phyloP scores from a whole-genome alignment of 164 flowering plant genomes.

The Buxus sempervirens region DNA sequence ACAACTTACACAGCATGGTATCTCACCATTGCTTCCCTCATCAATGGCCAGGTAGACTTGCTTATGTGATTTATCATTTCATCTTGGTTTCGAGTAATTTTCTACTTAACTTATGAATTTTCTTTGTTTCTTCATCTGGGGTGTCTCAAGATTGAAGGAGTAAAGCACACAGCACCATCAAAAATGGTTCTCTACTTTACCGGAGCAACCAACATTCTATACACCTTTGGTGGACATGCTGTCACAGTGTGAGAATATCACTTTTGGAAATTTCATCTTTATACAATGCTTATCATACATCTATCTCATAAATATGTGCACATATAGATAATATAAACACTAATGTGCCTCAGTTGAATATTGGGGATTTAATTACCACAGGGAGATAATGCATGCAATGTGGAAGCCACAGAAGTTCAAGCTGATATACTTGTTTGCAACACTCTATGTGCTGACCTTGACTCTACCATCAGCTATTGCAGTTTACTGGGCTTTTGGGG shows the following conservation, averaged over 20 bases:
- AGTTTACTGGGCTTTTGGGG: constrained; percentile 89
- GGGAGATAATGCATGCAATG: no score
- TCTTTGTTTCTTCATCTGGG: background rate
- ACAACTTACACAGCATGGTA: constrained; percentile 94
- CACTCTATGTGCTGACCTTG: constrained; percentile 76
- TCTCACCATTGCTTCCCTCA: constrained; percentile 64
- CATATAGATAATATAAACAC: no score
- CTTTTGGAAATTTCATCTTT: background rate
- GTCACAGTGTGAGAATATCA: constrained; percentile 68
- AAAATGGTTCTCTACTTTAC: constrained; percentile 68
- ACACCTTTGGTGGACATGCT: constrained; percentile 93
- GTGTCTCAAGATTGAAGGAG: constrained; percentile 51
- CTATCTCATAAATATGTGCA: no score
- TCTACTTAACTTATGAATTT: background rate
- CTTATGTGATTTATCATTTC: background rate
- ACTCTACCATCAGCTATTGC: constrained; percentile 75
- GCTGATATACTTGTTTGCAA: constrained; percentile 61
- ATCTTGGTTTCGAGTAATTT: background rate
- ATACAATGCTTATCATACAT: no score
- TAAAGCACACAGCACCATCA: constrained; percentile 64
- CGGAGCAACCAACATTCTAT: constrained; percentile 80
- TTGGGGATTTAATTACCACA: no score
- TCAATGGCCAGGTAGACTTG: constrained; percentile 67
- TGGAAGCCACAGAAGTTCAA: constrained; percentile 86
- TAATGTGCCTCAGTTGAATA: no score